phyloP scores from a whole-genome alignment of 1,284 basidiomycete genomes.

The Peniophora sp. region DNA sequence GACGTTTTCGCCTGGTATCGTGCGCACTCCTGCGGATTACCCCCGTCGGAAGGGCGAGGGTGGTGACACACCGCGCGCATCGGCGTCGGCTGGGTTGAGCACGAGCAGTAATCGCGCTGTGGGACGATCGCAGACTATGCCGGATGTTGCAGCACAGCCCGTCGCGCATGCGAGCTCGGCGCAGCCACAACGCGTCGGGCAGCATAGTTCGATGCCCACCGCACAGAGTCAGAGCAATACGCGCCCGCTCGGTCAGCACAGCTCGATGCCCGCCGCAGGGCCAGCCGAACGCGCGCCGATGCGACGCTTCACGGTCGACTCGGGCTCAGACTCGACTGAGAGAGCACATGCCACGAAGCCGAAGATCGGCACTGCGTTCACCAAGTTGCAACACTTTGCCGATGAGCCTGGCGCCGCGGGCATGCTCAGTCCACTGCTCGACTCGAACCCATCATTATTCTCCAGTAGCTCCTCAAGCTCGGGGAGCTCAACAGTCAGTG shows the following conservation, averaged over 20 bases:
- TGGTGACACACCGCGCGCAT: neutral
- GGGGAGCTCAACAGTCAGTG: constrained; percentile 1
- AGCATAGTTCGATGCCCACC: too few species aligned
- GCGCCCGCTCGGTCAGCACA: too few species aligned
- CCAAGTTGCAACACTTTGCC: constrained; percentile 29
- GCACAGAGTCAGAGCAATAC: too few species aligned
- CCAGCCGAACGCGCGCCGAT: too few species aligned
- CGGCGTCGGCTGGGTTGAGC: neutral
- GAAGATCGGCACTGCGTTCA: constrained; percentile 13
- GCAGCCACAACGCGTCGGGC: too few species aligned
- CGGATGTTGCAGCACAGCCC: neutral
- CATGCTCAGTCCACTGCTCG: constrained; percentile 45
- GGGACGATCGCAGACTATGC: neutral
- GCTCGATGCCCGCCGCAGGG: too few species aligned
- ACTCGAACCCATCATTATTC: constrained; percentile 24
- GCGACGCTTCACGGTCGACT: neutral
- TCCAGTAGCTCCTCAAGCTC: constrained; percentile 12
- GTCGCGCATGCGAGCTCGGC: too few species aligned
- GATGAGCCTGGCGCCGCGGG: constrained; percentile 40
- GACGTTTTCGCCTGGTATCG: constrained; percentile 57
- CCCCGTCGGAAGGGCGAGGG: constrained; percentile 9
- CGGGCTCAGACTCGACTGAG: neutral
- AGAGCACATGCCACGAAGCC: constrained; percentile 4
- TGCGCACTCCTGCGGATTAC: constrained; percentile 58
- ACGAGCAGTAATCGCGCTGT: neutral